Evolutionary conservation across 2,329 filamentous ascomycete species (phyloP), one percentile per base, ranked within the genome.

Genomic region (Aureobasidium vineae): DNA sequence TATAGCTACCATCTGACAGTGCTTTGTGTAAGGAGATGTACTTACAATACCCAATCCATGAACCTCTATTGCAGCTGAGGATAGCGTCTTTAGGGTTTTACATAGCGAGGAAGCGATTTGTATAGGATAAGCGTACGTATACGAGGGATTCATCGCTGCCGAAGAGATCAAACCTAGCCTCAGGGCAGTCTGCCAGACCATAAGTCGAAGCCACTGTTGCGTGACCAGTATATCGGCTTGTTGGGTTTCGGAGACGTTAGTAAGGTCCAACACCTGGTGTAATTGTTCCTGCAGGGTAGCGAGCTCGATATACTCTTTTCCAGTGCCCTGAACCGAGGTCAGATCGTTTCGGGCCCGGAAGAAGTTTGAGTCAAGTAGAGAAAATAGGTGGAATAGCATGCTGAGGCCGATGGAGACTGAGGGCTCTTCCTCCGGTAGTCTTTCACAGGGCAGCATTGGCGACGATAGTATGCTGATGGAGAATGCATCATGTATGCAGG

Each of bases 161-260:
- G 69, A 67, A 10, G 68, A 68, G 31, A 70, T 63, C 28, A 70
- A 28, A 1, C 66, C 68, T 1, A 66, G 52, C 38, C 60, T 68
- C n/a, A 70, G 31, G 0, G 66, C 69, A n/a, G 69, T 66, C 33
- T 70, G 69, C 70, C 68, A 71, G 36, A 70, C 68, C 8, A 70
- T 59, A 6, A 71, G 54, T 3, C 67, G 66, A 19, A 71, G 65
- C 69, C 70, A 70, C 43, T 71, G 70, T 36, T 70, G 69, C 1
- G 70, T 69, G 21, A 71, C 57, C 2, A 70, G 53, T 2, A 69
- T 54, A 28, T 71, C 68, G 0, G 69, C 70, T 38, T 66, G 66
- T 53, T 70, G 70, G 3, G 67, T 66, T 16, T 70, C 67, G 5
- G 65, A 66, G 0, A 69, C 40, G 1, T 63, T 65, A 43, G 49